Conservation (phyloP, 2,329 filamentous ascomycete species). For the Fusarium praegraminearum region DNA sequence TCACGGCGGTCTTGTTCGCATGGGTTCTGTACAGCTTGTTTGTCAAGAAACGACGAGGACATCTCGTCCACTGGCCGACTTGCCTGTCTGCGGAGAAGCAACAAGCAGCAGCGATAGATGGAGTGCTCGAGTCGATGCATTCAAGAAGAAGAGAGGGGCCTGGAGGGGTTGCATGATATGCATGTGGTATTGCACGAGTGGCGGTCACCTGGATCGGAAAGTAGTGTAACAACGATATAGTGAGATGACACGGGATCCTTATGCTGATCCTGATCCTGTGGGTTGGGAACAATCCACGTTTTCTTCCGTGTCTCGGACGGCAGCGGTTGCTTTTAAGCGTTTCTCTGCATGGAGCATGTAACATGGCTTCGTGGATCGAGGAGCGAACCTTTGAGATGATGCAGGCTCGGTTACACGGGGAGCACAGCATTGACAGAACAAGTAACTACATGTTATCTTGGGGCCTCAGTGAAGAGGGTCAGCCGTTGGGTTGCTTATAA, state of each 20-base stretch:
- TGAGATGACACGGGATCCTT: conserved; percentile 34
- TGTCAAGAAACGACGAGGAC: conserved; percentile 50
- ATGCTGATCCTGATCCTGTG: conserved; percentile 22
- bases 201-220: conserved; percentile 44
- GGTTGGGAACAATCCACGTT: conserved; percentile 43
- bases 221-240: conserved; percentile 40
- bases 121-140: conserved; percentile 34
- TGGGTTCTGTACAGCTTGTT: conserved; percentile 50
- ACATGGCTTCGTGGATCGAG: conserved; percentile 40
- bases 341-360: conserved; percentile 18
- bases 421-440: conserved; percentile 20
- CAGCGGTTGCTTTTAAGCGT: conserved; percentile 41
- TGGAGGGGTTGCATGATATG: conserved; percentile 32
- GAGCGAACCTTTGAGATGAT: conserved; percentile 37
- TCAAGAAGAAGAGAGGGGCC: conserved; percentile 39
- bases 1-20: conserved; percentile 59
- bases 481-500: conserved; percentile 20
- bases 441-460: neutral
- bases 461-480: conserved; percentile 7
- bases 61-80: conserved; percentile 51
- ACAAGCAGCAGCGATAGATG: conserved; percentile 41
- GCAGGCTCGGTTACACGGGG: conserved; percentile 31
- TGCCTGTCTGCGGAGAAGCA: conserved; percentile 47
- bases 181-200: conserved; percentile 38
- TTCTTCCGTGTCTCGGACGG: conserved; percentile 45